Conservation (phyloP, 208 protist species). For the Crithidia brevicula region DNA sequence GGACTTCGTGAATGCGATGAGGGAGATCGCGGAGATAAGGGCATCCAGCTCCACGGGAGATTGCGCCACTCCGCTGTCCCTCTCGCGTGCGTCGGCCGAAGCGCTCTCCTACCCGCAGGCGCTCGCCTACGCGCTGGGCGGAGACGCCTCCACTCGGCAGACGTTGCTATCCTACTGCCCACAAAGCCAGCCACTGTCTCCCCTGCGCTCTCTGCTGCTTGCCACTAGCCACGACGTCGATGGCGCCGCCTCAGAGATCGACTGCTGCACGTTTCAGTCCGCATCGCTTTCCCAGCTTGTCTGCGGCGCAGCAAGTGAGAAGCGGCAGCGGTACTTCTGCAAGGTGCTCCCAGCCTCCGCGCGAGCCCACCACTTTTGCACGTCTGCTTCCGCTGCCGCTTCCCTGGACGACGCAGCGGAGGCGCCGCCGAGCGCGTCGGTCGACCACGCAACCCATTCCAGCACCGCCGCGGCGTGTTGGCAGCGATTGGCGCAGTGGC, state of each 20-base stretch:
- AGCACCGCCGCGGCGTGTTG: neutral
- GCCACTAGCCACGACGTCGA: slow-evolving; percentile 3
- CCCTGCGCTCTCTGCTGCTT: slow-evolving; percentile 41
- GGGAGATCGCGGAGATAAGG: neutral
- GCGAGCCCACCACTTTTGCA: slow-evolving; percentile 42
- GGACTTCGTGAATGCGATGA: neutral
- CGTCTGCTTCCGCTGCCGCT: slow-evolving; percentile 4
- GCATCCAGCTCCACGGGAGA: neutral
- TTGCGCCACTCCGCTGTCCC: neutral
- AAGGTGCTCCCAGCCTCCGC: slow-evolving; percentile 49
- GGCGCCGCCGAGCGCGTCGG: neutral
- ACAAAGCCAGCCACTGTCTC: neutral
- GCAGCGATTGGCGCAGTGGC: slow-evolving; percentile 14
- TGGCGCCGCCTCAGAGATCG: slow-evolving; percentile 4
- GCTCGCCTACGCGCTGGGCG: slow-evolving; percentile 41
- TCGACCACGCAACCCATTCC: neutral
- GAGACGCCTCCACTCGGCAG: neutral
- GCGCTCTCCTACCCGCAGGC: slow-evolving; percentile 31
- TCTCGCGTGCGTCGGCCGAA: neutral
- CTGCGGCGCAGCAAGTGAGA: slow-evolving; percentile 36
- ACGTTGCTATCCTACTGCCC: slow-evolving; percentile 4
- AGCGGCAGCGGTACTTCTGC: slow-evolving; percentile 60
- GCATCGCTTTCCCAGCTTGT: slow-evolving; percentile 43
- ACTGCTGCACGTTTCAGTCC: slow-evolving; percentile 66
- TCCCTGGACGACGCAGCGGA: too few species aligned